phyloP scores from a whole-genome alignment of 106 monocot species.

The Gastrodia elata region DNA sequence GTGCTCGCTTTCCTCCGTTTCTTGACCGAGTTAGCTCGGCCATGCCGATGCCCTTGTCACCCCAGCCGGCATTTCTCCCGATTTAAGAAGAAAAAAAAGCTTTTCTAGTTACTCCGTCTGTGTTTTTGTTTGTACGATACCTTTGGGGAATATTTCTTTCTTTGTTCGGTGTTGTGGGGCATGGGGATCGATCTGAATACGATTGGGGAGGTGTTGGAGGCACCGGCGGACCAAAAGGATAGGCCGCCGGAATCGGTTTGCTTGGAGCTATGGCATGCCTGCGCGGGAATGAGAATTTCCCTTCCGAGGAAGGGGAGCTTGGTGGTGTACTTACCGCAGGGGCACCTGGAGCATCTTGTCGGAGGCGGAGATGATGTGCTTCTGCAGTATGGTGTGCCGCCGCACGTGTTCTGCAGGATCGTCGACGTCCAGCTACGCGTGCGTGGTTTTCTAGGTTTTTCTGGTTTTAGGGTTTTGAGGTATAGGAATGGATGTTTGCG shows the following conservation, averaged over 20 bases:
- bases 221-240: background rate
- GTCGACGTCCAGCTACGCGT: constrained; percentile 79
- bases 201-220: constrained; percentile 48
- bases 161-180: background rate
- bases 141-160: background rate
- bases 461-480: background rate
- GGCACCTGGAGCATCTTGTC: constrained; percentile 57
- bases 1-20: too few relatives aligned
- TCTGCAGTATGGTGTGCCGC: constrained; percentile 27
- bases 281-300: constrained; percentile 66
- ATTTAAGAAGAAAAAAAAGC: constrained; percentile 2
- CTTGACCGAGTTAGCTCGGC: background rate
- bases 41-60: background rate
- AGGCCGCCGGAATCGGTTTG: constrained; percentile 27
- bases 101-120: background rate
- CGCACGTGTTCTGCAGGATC: constrained; percentile 81
- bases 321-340: constrained; percentile 91
- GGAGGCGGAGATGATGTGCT: constrained; percentile 5
- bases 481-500: background rate
- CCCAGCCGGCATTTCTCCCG: background rate
- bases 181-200: constrained; percentile 91
- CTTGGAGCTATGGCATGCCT: constrained; percentile 94
- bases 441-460: constrained; percentile 3
- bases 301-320: constrained; percentile 73
- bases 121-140: background rate